Evolutionary conservation across 2,329 filamentous ascomycete species (phyloP), one percentile per base, ranked within the genome.

Genomic region (Xylaria sp.): DNA sequence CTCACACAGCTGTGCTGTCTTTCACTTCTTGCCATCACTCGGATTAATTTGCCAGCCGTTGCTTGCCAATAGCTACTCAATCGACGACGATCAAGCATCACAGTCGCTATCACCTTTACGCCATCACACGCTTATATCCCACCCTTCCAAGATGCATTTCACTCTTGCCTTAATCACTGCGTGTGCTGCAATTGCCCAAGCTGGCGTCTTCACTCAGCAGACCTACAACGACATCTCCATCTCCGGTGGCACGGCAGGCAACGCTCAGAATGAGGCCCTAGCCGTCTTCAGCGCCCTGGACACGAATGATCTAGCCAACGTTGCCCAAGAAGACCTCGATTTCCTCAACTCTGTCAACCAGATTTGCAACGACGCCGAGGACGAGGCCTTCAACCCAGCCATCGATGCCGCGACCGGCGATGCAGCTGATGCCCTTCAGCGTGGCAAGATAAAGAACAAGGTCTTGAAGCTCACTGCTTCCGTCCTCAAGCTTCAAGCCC

Each of bases 381-480:
- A 75, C 0, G 78, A 83, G 1, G 87, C 83, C 1, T 89, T 88
- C 78, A 88, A 88, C 73, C 76, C 83, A 1, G 86, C 86, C 13
- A 85, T 89, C 65, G 83, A 82, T 12, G 84, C 81, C 3, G 85
- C 83, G 0, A 78, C 74, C 10, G 85, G 84, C 10, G 82, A 79
- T 56, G 82, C 79, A 48, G 84, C 82, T 2, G 82, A 81, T 25
- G 85, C 86, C 59, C 82, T 88, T 13, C 64, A 84, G 83, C 81
- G 82, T 63, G 86, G 86, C 75, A 88, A 88, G 80, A 88, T 84
- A 69, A 87, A 87, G 84, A 88, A 88, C 83, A 89, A 89, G 80
- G 85, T 89, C 18, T 78, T 89, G 62, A 89, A 89, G 80, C 80
- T 89, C 70, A 84, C 83, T 48, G 84, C 86, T 34, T 84, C 84